Base-by-base conservation (phyloP, 495 filamentous ascomycete species). In the Annulohypoxylon maeteangense region DNA sequence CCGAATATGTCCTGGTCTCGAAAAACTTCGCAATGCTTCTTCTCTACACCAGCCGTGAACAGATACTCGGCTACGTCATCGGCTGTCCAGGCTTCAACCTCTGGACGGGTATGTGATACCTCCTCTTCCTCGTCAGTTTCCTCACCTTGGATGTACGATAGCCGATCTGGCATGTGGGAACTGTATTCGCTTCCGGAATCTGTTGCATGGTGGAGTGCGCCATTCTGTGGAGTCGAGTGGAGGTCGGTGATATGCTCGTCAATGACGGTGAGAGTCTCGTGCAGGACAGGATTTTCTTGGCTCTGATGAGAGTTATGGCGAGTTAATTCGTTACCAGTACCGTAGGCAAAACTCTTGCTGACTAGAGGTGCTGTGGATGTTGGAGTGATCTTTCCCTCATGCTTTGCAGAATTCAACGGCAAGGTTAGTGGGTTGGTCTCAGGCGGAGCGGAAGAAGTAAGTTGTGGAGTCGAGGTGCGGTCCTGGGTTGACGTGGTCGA, bases 221-320 rank as follows among this genome's bases (percentile, higher is more conserved):
- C 78, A 60, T 82, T 84, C 66, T 80, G 76, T 40, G 89, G 87
- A 47, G 93, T 88, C 5, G 90, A 93, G 76, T 90, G 90, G 62
- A 99, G 90, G 76, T 97, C 93, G 23, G 93, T 97, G 51, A 99
- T 98, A 77, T 98, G 96, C 79, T 99, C 96, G 74, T 99, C 88
- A 74, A 99, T 99, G 32, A 98, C 96, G 73, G 93, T 97, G 63
- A 99, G 80, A 0, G 96, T 98, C 75, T 99, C 95, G 75, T 97
- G 93, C 84, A 99, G 92, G 25, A 98, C 94, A 2, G 94, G 92
- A 75, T 92, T 94, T 62, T 84, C 85, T 75, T 81, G 81, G 62
- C 78, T 83, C 16, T 23, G 48, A 12, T 67, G 68, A n/a, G 65
- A 55, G 77, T 76, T 78, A 27, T 78, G 68, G 5, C 79, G 79